These are phyloP conservation scores for Penicillium sumatraense DNA, from an alignment of 2,329 filamentous ascomycete genomes.

Conservation along the genomic window DNA sequence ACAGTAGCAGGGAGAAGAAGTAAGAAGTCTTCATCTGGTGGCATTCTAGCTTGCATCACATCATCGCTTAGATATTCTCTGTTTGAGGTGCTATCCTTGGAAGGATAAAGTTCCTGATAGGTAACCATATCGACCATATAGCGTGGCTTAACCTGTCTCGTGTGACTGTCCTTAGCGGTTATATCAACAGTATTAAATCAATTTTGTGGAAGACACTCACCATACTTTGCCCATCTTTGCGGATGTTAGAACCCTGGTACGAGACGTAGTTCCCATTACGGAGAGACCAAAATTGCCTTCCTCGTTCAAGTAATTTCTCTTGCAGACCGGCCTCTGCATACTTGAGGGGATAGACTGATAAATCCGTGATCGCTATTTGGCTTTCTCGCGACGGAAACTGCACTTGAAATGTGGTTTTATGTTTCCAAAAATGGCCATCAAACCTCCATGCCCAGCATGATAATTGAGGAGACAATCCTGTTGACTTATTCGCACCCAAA, in stretches of 20 bases:
- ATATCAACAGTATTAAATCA: neutral
- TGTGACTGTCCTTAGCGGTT: too few relatives aligned
- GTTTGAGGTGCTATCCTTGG: neutral
- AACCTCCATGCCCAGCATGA: neutral
- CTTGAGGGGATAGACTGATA: neutral
- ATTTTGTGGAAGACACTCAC: neutral
- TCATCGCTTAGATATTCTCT: neutral
- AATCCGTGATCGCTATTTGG: too few relatives aligned
- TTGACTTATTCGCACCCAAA: too few relatives aligned
- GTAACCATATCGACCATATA: conserved; percentile 4
- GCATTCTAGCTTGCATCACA: neutral
- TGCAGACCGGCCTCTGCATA: neutral
- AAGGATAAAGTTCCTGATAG: neutral
- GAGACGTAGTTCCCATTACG: neutral
- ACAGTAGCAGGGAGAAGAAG: neutral
- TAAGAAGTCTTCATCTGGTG: neutral
- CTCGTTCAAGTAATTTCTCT: neutral
- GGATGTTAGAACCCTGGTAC: neutral
- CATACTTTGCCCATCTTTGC: neutral
- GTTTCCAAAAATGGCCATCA: neutral
- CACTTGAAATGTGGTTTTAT: neutral
- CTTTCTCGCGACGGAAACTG: neutral
- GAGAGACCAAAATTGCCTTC: neutral
- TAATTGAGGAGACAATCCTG: too few relatives aligned
- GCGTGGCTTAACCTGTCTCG: neutral